Base-by-base conservation (phyloP, 78 protist species). In the Diacronema lutheri region DNA sequence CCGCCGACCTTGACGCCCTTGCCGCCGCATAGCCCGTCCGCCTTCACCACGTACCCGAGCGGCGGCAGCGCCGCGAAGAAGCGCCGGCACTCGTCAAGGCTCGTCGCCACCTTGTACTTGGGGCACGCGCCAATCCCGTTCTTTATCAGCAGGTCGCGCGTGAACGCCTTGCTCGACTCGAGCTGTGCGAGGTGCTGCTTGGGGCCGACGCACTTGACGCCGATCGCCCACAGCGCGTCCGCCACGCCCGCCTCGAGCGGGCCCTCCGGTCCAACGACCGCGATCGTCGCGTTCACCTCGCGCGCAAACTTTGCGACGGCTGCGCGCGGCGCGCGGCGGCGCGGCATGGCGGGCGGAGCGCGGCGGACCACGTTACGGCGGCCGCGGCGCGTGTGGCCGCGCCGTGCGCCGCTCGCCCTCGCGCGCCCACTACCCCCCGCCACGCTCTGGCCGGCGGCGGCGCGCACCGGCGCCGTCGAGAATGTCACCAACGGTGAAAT, bases 1-100 rank as follows among this genome's bases (percentile, higher is more conserved):
- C 79, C 79, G 37, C 50, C 79, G 26, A 71, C 79, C 57, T 41
- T 71, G 79, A 71, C 79, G 21, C 79, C 79, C 57, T 71, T 71
- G 58, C 79, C 79, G 35, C 79, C 79, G 79, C 79, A 71, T 21
- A 71, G 58, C 13, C 79, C 79, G 35, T 71, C 79, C 20, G 79
- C 79, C 79, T 71, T 71, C 37, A 71, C 23, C 26, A 71, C 79
- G 35, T 71, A 71, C 21, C 41, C 41, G 12, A 56, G 55, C 58
- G 41, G 55, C 58, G 58, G 58, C 23, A 71, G 58, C 58, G 2
- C 21, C 57, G 41, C 79, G 58, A 71, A 37, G 79, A 38, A 71
- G 55, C 19, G 55, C 33, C 58, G 57, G 20, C 58, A 57, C 6
- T 56, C 58, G 12, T 71, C 79, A 14, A 71, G 1, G 37, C 58